These are phyloP conservation scores for Epichloe glyceriae DNA, from an alignment of 2,329 filamentous ascomycete species.

Conservation along the genomic window DNA sequence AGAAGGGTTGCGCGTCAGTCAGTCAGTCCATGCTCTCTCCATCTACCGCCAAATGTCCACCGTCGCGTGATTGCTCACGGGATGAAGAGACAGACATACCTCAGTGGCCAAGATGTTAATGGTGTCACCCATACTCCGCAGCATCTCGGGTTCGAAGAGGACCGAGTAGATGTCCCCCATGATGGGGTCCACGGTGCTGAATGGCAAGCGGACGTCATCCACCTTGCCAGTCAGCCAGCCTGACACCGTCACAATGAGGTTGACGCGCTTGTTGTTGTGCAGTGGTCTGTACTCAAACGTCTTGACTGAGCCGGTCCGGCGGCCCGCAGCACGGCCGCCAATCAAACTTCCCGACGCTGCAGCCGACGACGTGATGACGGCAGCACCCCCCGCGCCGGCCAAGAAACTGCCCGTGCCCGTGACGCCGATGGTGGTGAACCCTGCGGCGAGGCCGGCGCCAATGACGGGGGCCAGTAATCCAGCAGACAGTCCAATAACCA, in stretches of 20 bases:
- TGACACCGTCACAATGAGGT: conserved; percentile 86
- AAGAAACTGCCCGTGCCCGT: conserved; percentile 80
- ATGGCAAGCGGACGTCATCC: conserved; percentile 90
- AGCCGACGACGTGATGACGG: conserved; percentile 82
- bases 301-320: conserved; percentile 80
- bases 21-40: background rate
- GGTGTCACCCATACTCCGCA: conserved; percentile 93
- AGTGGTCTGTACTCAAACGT: conserved; percentile 95
- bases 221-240: conserved; percentile 98
- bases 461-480: conserved; percentile 88
- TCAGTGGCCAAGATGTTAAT: conserved; percentile 98
- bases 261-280: conserved; percentile 96
- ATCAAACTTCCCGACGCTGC: conserved; percentile 80
- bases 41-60: background rate
- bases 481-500: conserved; percentile 91
- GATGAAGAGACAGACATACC: conserved; percentile 37
- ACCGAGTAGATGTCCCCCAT: conserved; percentile 99
- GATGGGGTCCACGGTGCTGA: conserved; percentile 88
- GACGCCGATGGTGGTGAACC: conserved; percentile 90
- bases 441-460: conserved; percentile 82
- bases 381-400: conserved; percentile 81
- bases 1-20: background rate
- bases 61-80: no score
- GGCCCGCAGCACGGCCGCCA: conserved; percentile 70
- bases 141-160: conserved; percentile 95